Conservation (phyloP, 768 basidiomycete genomes). For the Boletus coccyginus region DNA sequence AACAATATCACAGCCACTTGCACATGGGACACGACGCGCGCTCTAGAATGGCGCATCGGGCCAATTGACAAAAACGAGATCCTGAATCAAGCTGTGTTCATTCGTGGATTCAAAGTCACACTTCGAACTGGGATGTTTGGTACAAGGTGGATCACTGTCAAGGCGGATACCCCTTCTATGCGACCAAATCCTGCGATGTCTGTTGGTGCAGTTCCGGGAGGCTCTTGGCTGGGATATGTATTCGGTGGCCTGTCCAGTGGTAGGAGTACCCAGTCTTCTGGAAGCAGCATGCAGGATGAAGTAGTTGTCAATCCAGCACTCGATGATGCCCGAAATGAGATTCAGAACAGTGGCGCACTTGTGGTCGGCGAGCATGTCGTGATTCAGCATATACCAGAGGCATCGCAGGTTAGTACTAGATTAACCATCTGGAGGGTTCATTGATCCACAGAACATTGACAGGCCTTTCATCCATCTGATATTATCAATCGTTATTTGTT, state of each 20-base stretch:
- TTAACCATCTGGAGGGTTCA: neutral
- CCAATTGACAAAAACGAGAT: neutral
- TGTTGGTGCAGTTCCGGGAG: neutral
- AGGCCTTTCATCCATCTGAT: neutral
- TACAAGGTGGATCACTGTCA: constrained; percentile 1
- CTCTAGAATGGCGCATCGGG: constrained; percentile 6
- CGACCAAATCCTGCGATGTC: neutral
- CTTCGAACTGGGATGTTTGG: neutral
- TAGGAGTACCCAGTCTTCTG: neutral
- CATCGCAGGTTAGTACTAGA: neutral
- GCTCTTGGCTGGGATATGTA: neutral
- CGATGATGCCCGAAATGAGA: neutral
- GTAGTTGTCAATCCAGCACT: neutral
- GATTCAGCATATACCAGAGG: neutral
- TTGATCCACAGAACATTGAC: neutral
- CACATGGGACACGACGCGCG: constrained; percentile 5
- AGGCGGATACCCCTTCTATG: neutral
- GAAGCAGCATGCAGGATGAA: neutral
- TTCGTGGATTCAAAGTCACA: constrained; percentile 20
- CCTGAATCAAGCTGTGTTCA: constrained; percentile 21
- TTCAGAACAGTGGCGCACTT: neutral
- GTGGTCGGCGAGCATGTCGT: neutral
- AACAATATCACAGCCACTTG: constrained; percentile 2
- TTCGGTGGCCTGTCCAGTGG: neutral
- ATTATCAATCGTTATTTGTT: constrained; percentile 8